Percentiles rank a stretch among this genome's conserved stretches.
phyloP scores from a whole-genome alignment of 1,284 basidiomycete species.

The Pseudozyma tsukubaensis region DNA sequence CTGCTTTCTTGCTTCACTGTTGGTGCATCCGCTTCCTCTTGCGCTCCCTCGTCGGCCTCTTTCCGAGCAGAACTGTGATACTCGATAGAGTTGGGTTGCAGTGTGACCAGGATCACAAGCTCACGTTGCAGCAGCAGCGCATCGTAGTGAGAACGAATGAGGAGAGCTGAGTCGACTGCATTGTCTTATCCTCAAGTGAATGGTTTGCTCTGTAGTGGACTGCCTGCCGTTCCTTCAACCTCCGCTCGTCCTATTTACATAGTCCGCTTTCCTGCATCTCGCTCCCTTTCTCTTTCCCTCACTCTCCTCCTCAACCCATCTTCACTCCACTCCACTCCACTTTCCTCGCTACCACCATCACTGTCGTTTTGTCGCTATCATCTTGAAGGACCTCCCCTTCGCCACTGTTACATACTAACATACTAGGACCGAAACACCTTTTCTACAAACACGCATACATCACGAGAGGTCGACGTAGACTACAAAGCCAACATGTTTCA shows the following conservation, averaged over 20 bases:
- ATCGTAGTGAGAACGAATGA: too few species aligned
- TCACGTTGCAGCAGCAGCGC: too few species aligned
- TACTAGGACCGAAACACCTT: not conserved
- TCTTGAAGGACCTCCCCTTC: too few species aligned
- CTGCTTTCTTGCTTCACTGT: not conserved
- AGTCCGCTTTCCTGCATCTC: conserved; percentile 20
- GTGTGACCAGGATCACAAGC: too few species aligned
- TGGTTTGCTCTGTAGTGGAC: not conserved
- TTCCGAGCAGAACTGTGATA: too few species aligned
- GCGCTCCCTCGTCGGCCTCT: too few species aligned
- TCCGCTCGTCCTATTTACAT: conserved; percentile 44
- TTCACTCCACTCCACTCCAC: not conserved
- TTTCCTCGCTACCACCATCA: conserved; percentile 11
- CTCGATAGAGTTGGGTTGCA: too few species aligned
- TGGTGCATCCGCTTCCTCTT: not conserved
- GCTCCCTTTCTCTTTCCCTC: not conserved
- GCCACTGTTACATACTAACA: too few species aligned
- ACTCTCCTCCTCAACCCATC: not conserved
- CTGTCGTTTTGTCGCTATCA: not conserved
- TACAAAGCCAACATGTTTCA: conserved; percentile 18
- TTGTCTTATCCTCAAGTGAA: not conserved
- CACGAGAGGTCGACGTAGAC: conserved; percentile 1
- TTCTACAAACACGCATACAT: not conserved
- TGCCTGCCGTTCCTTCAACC: conserved; percentile 14
- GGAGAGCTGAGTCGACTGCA: too few species aligned